Evolutionary conservation across 768 basidiomycete genomes (phyloP), one percentile per base, ranked within the genome.

Genomic region (Paxillus involutus): DNA sequence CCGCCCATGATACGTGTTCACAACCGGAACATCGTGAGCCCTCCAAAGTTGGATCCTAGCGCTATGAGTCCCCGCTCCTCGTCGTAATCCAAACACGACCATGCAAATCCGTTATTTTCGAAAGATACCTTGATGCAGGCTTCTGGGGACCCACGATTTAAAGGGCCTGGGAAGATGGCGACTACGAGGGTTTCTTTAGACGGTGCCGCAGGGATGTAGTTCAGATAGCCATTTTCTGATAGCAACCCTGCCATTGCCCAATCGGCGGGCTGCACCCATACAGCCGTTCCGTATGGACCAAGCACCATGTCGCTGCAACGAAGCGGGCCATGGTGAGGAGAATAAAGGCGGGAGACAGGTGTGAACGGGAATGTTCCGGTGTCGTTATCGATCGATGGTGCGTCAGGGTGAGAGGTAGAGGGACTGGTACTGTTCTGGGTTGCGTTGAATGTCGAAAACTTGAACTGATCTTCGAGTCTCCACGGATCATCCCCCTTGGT

Each of bases 61-160:
- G 72, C 83, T 49, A 86, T 69, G 55, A 79, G 70, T 5, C 85
- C 85, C 43, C 69, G 59, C 37, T 73, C 73, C 64, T 86, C 85
- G 51, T 84, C 82, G 58, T 86, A 86, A 64, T 84, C 85, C 55
- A 86, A 60, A 43, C 81, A 73, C 3, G 78, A 77, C 85, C 84
- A 86, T 8, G 50, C 37, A 8, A 32, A 48, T 24, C 59, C 60
- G 2, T 52, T 44, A 55, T 76, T 72, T 56, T 75, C 65, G 4
- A 59, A 71, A n/a, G 76, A 55, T 26, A 63, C 68, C 53, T 69
- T 62, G 55, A 67, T 59, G 55, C 62, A 57, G 29, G 68, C 64
- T 48, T 65, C 56, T 43, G 26, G 26, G 26, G 50, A 59, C 16
- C 57, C 57, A 26, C 44, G 50, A 33, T 57, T 60, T 36, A 70